Evolutionary conservation across 306 rosid species (phyloP).

Genomic region (Cyclanthera cordifolia): DNA sequence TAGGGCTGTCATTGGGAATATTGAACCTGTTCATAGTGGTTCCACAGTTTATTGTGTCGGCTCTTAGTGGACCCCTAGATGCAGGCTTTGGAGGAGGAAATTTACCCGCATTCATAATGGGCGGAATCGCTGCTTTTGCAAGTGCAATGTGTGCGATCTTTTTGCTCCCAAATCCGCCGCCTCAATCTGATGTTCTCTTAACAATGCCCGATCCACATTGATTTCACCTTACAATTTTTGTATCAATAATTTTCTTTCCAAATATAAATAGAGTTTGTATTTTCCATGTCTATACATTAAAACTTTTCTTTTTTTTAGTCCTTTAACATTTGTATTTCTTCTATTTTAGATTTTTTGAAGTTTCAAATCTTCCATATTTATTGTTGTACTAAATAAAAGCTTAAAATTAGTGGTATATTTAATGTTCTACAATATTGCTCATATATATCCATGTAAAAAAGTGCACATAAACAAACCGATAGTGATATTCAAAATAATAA

Average conservation of each 20-base stretch:
- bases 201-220: not conserved
- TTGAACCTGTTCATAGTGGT: not conserved
- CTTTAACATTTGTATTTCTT: too few relatives aligned
- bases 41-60: slow-evolving; percentile 56
- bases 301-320: too few relatives aligned
- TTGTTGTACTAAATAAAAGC: too few relatives aligned
- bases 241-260: too few relatives aligned
- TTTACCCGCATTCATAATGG: slow-evolving; percentile 76
- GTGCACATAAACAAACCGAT: not conserved
- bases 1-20: slow-evolving; percentile 7
- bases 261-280: too few relatives aligned
- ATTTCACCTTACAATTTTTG: not conserved
- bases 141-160: slow-evolving; percentile 49
- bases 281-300: too few relatives aligned
- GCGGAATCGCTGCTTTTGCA: slow-evolving; percentile 40
- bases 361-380: too few relatives aligned
- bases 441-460: not conserved
- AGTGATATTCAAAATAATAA: too few relatives aligned
- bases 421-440: not conserved
- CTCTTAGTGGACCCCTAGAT: slow-evolving; percentile 66
- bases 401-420: too few relatives aligned
- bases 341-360: too few relatives aligned
- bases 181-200: not conserved
- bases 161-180: slow-evolving; percentile 3
- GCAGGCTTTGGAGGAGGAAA: slow-evolving; percentile 70